Base-by-base conservation (phyloP, 495 filamentous ascomycete genomes). In the Neurospora cerealis region DNA sequence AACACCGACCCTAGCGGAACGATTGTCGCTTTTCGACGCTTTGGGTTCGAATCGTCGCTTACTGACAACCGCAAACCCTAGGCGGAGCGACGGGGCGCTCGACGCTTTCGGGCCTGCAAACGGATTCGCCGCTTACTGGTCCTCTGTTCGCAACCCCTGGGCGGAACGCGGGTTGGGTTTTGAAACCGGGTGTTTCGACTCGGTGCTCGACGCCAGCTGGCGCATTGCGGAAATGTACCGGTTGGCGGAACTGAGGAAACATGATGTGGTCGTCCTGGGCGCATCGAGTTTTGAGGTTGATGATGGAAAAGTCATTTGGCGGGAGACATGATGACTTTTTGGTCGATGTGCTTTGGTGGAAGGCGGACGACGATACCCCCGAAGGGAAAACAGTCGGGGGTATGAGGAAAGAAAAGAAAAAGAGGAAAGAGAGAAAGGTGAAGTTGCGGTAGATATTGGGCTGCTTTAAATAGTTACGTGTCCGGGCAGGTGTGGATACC, bases 101-200 rank as follows among this genome's bases (percentile, higher is more conserved):
- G 13, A 76, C 76, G 44, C 72, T 46, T 42, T 19, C 39, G 74
- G 60, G 62, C 17, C 28, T 37, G 72, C n/a, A 73, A 72, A 70
- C 72, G 32, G 70, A 70, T 77, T 73, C 46, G 72, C 76, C 41
- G 71, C 74, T n/a, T 66, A 71, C 66, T 66, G 71, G 48, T 71
- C 48, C 70, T 71, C 42, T 66, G 46, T 72, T 73, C 74, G 76
- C 74, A 76, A 69, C 40, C 24, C 70, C 72, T 39, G 6, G 62
- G 76, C 72, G 76, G 76, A 76, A 72, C 74, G 73, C 44, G 17
- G 37, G 32, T 37, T 44, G 24, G 54, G 21, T 21, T 46, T 8
- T 21, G 40, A 41, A 41, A 41, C 40, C 40, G 17, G 2, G 24
- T 32, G 54, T 62, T 62, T 62, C 54, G 24, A 62, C 54, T 62